These are phyloP conservation scores for Rhizomucor pusillus DNA, from an alignment of 371 early-diverging fungal genomes.

Conservation along the genomic window DNA sequence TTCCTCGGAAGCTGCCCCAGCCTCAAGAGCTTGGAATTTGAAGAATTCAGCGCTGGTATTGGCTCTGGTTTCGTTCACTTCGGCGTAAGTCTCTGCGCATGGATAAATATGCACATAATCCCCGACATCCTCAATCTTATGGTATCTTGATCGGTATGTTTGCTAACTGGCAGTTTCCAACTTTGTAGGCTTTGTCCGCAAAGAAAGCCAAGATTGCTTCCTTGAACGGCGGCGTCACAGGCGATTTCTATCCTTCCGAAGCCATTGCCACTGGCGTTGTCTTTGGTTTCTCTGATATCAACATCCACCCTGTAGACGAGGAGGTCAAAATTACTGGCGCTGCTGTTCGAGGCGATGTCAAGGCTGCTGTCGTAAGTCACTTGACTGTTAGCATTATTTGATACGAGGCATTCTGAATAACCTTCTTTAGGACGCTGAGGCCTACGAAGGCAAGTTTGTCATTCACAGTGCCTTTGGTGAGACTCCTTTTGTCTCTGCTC, in stretches of 20 bases:
- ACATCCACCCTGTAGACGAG: slow-evolving; percentile 6
- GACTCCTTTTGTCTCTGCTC: slow-evolving; percentile 11
- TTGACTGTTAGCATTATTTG: background rate
- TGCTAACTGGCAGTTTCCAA: background rate
- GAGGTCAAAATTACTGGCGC: background rate
- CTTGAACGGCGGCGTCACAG: slow-evolving; percentile 11
- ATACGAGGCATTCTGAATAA: background rate
- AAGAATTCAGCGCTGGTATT: slow-evolving; percentile 16
- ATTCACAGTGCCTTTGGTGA: slow-evolving; percentile 11
- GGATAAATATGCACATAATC: too few species aligned
- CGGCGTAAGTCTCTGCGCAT: slow-evolving; percentile 4
- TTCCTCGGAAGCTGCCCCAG: slow-evolving; percentile 6
- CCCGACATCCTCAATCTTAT: too few species aligned
- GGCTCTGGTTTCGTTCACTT: slow-evolving; percentile 18
- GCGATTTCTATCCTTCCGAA: slow-evolving; percentile 6
- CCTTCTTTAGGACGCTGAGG: slow-evolving; percentile 12
- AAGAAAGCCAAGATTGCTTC: slow-evolving; percentile 12
- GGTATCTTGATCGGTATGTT: background rate
- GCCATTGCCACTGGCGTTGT: slow-evolving; percentile 6
- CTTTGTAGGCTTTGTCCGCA: slow-evolving; percentile 15
- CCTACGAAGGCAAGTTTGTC: slow-evolving; percentile 17
- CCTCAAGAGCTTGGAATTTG: slow-evolving; percentile 10
- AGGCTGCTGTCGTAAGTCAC: slow-evolving; percentile 1
- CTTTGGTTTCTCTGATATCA: slow-evolving; percentile 8
- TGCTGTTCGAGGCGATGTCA: slow-evolving; percentile 2